Base-by-base conservation (phyloP, 768 basidiomycete species). In the Chalciporus sphaerocephalus region DNA sequence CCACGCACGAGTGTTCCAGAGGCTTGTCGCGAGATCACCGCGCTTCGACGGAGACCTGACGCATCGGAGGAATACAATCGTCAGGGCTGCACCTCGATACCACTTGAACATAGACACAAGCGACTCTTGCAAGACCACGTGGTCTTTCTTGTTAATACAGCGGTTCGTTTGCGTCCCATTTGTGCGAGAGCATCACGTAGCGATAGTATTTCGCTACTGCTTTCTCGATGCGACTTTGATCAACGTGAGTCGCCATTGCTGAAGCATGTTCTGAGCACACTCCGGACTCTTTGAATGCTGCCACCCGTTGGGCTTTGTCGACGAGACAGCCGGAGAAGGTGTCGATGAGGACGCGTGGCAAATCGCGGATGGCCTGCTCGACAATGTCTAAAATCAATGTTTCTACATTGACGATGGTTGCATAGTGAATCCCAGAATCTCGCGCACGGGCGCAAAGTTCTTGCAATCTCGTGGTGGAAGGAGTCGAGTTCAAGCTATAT, bases 161-260 rank as follows among this genome's bases (percentile, higher is more conserved):
- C 50, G 53, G 53, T 38, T 46, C 53, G 3, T 46, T 17, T 0
- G 20, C 38, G 24, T 50, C 51, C 53, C 51, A 55, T 18, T n/a
- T 44, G 24, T 54, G 54, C 4, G 53, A 55, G 32, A 56, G 38
- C 11, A 33, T 54, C 33, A 43, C 53, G n/a, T 55, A 54, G 8
- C 34, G 48, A 12, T 42, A 54, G 21, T 46, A 50, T 11, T 42
- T 15, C n/a, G 6, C 28, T 2, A 53, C 45, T 9, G 46, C 37
- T 1, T 36, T n/a, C 2, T 50, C 13, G 16, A 55, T 53, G 18
- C 39, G 52, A 18, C 16, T 4, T 2, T 27, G 11, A 8, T 54
- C 42, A 21, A 46, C 47, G 4, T 17, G 9, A n/a, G 30, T 51
- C 0, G 46, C 50, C 48, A 47, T 53, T n/a, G n/a, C n/a, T 0